A percentile compares a stretch with the other conserved stretches of the same genome.
Evolutionary conservation across 106 monocot genomes (phyloP).

Genomic region (Xerophyta viscosa): DNA sequence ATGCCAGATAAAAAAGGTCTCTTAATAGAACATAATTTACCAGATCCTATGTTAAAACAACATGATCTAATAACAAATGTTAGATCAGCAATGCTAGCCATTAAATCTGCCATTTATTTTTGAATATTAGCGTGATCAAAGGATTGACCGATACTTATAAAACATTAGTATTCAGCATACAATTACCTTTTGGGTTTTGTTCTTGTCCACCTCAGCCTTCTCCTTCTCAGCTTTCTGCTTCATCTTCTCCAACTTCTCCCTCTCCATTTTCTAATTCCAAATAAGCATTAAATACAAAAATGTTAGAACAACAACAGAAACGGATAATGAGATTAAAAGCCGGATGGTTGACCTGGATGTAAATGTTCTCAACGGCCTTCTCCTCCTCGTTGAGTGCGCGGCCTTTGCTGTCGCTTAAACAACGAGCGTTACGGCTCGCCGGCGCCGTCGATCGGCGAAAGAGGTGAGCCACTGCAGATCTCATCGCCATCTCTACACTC

Average conservation of each 20-base stretch:
- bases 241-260: conserved; percentile 6
- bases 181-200: background rate
- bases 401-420: conserved; percentile 23
- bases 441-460: background rate
- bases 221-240: conserved; percentile 6
- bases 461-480: background rate
- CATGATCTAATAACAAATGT: too few relatives aligned
- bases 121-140: too few relatives aligned
- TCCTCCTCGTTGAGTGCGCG: conserved; percentile 47
- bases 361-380: conserved; percentile 70
- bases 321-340: background rate
- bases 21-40: too few relatives aligned
- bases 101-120: too few relatives aligned
- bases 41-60: too few relatives aligned
- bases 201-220: background rate
- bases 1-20: too few relatives aligned
- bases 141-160: too few relatives aligned
- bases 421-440: background rate
- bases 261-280: conserved; percentile 9
- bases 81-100: too few relatives aligned
- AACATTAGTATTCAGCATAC: too few relatives aligned
- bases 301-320: background rate
- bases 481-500: conserved; percentile 1
- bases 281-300: background rate
- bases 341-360: conserved; percentile 42